Conservation (phyloP, 192 early-diverging fungal species). For the Chytriomyces confervae region DNA sequence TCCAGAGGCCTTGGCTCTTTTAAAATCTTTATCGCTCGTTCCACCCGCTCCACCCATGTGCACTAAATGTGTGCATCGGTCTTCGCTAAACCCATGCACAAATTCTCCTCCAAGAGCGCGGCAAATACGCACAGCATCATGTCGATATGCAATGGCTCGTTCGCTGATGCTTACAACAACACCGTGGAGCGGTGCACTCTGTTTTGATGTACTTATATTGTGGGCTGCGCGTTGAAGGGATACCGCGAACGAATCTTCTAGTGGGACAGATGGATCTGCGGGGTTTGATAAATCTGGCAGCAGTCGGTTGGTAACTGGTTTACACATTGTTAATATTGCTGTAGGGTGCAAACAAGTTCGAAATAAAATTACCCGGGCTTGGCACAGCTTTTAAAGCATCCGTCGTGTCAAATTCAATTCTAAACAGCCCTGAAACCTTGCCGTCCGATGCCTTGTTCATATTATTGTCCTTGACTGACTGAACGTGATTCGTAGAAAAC, state of each 20-base stretch:
- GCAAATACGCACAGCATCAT: slow-evolving; percentile 33
- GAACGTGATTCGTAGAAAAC: no score
- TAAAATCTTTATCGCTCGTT: slow-evolving; percentile 40
- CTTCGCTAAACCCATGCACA: slow-evolving; percentile 30
- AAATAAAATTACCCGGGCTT: slow-evolving; percentile 3
- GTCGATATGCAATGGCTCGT: slow-evolving; percentile 18
- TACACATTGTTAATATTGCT: no score
- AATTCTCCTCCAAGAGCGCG: slow-evolving; percentile 41
- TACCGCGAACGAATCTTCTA: no score
- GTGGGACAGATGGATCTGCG: no score
- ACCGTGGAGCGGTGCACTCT: slow-evolving; percentile 19
- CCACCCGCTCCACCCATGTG: slow-evolving; percentile 31
- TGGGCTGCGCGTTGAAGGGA: no score
- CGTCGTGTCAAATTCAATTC: slow-evolving; percentile 9
- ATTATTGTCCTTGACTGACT: no score
- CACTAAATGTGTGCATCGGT: slow-evolving; percentile 53
- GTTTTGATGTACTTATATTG: not conserved
- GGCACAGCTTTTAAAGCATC: slow-evolving; percentile 7
- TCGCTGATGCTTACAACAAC: slow-evolving; percentile 41
- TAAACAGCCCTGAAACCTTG: not conserved
- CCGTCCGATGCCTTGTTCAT: not conserved
- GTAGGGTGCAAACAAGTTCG: no score
- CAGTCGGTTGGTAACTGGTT: no score
- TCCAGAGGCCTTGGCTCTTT: slow-evolving; percentile 30
- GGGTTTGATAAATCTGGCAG: no score